A percentile compares a stretch with the other conserved stretches of the same genome.
Evolutionary conservation across 2,329 filamentous ascomycete species (phyloP).

Genomic region (Penicillium brevicompactum): DNA sequence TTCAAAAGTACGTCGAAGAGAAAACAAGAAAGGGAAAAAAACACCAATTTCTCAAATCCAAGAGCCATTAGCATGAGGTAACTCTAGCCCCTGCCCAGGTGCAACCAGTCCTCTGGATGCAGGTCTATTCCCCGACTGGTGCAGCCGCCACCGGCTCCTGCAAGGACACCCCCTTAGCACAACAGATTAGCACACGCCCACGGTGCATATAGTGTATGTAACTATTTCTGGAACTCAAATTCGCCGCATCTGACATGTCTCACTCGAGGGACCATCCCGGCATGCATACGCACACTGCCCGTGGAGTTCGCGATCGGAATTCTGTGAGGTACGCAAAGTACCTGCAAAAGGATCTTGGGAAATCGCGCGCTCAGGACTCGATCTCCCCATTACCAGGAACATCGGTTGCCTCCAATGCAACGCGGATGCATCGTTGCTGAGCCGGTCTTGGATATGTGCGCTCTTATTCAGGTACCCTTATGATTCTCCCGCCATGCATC

Average conservation of each 20-base stretch:
- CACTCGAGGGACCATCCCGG: constrained; percentile 11
- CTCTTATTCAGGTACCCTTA: constrained; percentile 25
- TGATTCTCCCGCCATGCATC: constrained; percentile 7
- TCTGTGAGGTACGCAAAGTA: background rate
- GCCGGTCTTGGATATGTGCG: constrained; percentile 1
- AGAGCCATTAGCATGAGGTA: background rate
- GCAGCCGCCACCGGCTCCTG: constrained; percentile 14
- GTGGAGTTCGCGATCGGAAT: constrained; percentile 17
- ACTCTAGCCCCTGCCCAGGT: background rate
- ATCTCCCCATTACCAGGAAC: constrained; percentile 23
- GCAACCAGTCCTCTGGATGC: background rate
- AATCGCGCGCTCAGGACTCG: constrained; percentile 2
- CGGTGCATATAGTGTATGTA: constrained; percentile 7
- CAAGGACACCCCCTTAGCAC: constrained; percentile 20
- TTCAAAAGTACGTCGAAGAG: constrained; percentile 7
- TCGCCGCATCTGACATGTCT: constrained; percentile 29
- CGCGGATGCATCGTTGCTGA: constrained; percentile 17
- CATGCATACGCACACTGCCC: constrained; percentile 8
- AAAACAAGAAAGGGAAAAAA: background rate
- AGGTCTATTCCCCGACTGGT: constrained; percentile 23
- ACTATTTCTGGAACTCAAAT: constrained; percentile 26
- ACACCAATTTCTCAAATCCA: background rate
- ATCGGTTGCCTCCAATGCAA: constrained; percentile 25
- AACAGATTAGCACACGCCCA: constrained; percentile 18
- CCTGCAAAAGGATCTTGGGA: background rate